Base-by-base conservation (phyloP, 805 yeast species). In the Candida dendrica region DNA sequence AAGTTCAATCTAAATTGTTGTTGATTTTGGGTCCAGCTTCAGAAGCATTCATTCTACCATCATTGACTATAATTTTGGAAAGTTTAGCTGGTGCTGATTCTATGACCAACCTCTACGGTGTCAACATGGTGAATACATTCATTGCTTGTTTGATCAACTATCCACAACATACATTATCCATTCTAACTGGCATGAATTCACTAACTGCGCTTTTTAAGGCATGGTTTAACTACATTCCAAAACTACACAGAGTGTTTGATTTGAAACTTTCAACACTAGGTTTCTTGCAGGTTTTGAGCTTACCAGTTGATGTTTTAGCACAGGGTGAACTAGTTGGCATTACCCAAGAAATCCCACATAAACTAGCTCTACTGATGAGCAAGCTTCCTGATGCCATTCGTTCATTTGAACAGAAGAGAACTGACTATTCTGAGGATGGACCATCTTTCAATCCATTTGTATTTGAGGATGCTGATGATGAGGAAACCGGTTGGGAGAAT, bases 241-340 rank as follows among this genome's bases (percentile, higher is more conserved):
- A 66, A 22, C 71, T 83, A 50, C 71, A 72, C 18, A 68, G 95
- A 45, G 95, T 87, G 2, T 85, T 74, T 53, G 98, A 91, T 61
- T 69, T 87, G 59, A 90, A 89, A 61, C 62, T 91, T 35, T 77
- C 86, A 1, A 66, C 77, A 3, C 61, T 91, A 48, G 95, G 93
- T 0, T 56, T 84, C 18, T 60, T 90, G 44, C 68, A 77, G 10
- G 44, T 86, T 13, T 47, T 57, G 8, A 49, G 54, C 17, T 33
- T 64, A 16, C 43, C 63, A 4, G 37, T 53, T 3, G 57, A 59
- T 2, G 64, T 63, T 11, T 38, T 61, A 19, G 50, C 54, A 1
- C 49, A 59, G 10, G 53, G 68, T 29, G 64, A 69, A 14, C 45
- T 76, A 16, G 58, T 55, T 11, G 44, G 59, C 3, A 48, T 70